Evolutionary conservation across 352 stramenopile species (phyloP).

Genomic region (Globisporangium sylvaticum): DNA sequence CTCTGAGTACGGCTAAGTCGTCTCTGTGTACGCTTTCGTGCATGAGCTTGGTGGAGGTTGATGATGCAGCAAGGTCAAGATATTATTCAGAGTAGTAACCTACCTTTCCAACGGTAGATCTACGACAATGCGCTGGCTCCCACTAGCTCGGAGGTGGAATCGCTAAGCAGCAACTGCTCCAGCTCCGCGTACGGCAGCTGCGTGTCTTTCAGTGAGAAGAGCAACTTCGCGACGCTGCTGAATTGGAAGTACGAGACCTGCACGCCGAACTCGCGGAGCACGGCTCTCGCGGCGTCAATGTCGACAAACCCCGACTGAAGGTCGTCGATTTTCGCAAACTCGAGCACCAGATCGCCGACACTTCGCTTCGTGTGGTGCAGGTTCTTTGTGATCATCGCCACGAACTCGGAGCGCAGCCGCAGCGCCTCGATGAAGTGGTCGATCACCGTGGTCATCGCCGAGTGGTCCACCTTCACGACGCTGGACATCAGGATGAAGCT

Average conservation of each 20-base stretch:
- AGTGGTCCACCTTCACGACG: constrained; percentile 46
- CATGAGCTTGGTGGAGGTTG: too few relatives aligned
- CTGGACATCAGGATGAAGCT: constrained; percentile 57
- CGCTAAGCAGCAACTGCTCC: neutral
- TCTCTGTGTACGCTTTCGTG: too few relatives aligned
- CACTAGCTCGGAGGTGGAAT: too few relatives aligned
- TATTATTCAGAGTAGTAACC: too few relatives aligned
- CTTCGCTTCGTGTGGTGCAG: constrained; percentile 16
- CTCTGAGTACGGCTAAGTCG: too few relatives aligned
- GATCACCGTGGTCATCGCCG: constrained; percentile 47
- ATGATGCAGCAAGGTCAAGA: too few relatives aligned
- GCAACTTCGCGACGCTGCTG: constrained; percentile 49
- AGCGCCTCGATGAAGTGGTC: constrained; percentile 59
- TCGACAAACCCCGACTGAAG: constrained; percentile 4
- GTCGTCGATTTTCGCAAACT: constrained; percentile 28
- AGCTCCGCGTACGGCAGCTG: constrained; percentile 48
- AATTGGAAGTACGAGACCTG: constrained; percentile 52
- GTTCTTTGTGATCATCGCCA: constrained; percentile 16
- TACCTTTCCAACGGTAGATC: too few relatives aligned
- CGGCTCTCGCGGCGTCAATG: neutral
- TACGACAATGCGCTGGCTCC: too few relatives aligned
- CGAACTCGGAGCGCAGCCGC: constrained; percentile 47
- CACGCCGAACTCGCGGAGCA: constrained; percentile 39
- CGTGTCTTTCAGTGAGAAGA: constrained; percentile 39
- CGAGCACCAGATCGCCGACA: constrained; percentile 12